These are phyloP conservation scores for Kodamaea leandrae DNA, from an alignment of 805 yeast species.

Conservation along the genomic window DNA sequence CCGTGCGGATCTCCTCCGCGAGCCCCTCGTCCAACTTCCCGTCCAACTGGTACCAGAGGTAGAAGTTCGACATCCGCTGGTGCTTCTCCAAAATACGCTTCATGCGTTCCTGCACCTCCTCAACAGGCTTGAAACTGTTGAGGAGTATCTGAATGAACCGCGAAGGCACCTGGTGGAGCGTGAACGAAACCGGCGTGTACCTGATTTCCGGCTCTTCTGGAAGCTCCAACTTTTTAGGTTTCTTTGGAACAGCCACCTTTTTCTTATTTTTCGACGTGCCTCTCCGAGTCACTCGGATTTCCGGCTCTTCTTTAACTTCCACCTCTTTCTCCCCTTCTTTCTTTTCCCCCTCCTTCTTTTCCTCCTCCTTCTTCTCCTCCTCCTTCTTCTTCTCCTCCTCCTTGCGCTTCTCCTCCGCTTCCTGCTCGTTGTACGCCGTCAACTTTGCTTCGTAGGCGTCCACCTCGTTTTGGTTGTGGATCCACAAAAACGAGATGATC, in stretches of 20 bases:
- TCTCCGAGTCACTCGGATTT: slow-evolving; percentile 5
- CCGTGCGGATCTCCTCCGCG: slow-evolving; percentile 62
- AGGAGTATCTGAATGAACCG: slow-evolving; percentile 61
- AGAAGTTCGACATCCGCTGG: slow-evolving; percentile 54
- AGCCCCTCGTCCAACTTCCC: slow-evolving; percentile 65
- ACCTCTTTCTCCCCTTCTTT: slow-evolving; percentile 18
- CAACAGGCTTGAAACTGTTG: slow-evolving; percentile 60
- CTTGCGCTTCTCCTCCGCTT: slow-evolving; percentile 22
- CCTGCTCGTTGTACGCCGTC: slow-evolving; percentile 27
- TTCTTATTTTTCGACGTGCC: slow-evolving; percentile 13
- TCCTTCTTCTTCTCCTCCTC: slow-evolving; percentile 22
- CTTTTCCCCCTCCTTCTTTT: slow-evolving; percentile 12
- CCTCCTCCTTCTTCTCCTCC: slow-evolving; percentile 25
- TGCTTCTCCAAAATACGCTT: slow-evolving; percentile 57
- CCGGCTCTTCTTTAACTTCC: slow-evolving; percentile 14
- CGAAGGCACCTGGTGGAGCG: slow-evolving; percentile 61
- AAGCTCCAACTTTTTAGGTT: slow-evolving; percentile 23
- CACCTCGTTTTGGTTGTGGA: slow-evolving; percentile 50
- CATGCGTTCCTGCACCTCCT: slow-evolving; percentile 62
- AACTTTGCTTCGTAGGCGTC: slow-evolving; percentile 42
- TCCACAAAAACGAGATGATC: slow-evolving; percentile 46
- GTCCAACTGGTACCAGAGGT: slow-evolving; percentile 83
- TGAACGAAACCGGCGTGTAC: slow-evolving; percentile 65
- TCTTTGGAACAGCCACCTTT: slow-evolving; percentile 13
- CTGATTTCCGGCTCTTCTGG: slow-evolving; percentile 46